These are phyloP conservation scores for Fusarium napiforme DNA, from an alignment of 2,329 filamentous ascomycete species.

Conservation along the genomic window DNA sequence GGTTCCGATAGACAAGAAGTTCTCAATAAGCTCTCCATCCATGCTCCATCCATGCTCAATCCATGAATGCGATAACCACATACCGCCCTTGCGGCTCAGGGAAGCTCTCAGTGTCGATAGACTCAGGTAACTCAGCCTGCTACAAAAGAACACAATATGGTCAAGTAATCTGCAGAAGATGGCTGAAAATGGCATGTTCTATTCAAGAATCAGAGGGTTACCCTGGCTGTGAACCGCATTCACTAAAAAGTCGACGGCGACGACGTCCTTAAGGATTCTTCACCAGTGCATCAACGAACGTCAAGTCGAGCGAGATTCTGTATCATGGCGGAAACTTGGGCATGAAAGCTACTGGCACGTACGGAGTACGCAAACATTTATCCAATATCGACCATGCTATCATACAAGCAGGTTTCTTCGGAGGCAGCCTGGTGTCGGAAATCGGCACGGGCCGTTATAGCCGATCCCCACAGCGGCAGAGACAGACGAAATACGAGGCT, in stretches of 20 bases:
- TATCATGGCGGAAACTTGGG: rapidly evolving
- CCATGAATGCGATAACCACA: slow-evolving; percentile 38
- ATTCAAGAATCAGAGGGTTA: rapidly evolving
- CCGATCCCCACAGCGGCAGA: neutral
- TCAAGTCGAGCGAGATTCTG: rapidly evolving
- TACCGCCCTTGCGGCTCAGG: slow-evolving; percentile 18
- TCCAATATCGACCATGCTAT: rapidly evolving
- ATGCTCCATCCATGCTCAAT: slow-evolving; percentile 1
- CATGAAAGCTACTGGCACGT: rapidly evolving
- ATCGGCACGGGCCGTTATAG: neutral
- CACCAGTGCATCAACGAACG: neutral
- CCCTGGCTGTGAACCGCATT: neutral
- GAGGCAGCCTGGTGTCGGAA: neutral
- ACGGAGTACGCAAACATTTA: rapidly evolving
- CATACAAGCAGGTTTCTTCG: too few species aligned
- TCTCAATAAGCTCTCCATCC: slow-evolving; percentile 25
- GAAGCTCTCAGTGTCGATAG: neutral
- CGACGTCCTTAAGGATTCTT: rapidly evolving
- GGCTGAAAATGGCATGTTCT: rapidly evolving
- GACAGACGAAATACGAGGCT: neutral
- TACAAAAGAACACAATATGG: neutral
- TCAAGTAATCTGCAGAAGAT: rapidly evolving
- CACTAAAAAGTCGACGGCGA: rapidly evolving
- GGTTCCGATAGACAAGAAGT: slow-evolving; percentile 23
- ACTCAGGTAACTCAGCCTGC: neutral